These are phyloP conservation scores for Dactylella cylindrospora DNA, from an alignment of 2,329 filamentous ascomycete species.

Conservation along the genomic window DNA sequence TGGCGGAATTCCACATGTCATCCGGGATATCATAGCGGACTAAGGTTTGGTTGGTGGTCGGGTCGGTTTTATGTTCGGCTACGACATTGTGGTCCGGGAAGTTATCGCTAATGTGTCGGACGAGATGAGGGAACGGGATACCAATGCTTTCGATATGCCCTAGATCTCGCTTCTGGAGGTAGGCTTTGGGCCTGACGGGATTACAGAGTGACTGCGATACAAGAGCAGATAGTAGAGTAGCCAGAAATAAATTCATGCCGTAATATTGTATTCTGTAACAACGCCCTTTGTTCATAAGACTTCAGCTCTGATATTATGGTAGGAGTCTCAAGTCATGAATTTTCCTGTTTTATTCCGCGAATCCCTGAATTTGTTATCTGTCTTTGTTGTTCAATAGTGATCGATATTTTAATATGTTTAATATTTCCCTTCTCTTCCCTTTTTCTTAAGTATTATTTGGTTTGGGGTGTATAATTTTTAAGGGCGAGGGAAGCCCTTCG, in stretches of 20 bases:
- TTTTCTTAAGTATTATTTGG: no score
- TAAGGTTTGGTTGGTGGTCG: not conserved
- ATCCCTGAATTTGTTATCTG: no score
- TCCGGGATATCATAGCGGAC: slow-evolving; percentile 20
- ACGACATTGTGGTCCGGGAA: slow-evolving; percentile 16
- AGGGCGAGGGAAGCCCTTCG: no score
- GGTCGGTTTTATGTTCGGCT: not conserved
- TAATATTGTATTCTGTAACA: no score
- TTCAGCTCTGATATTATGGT: no score
- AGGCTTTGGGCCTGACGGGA: slow-evolving; percentile 8
- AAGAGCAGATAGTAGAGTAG: slow-evolving; percentile 5
- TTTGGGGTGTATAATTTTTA: no score
- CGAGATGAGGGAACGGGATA: slow-evolving; percentile 5
- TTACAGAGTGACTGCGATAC: slow-evolving; percentile 1
- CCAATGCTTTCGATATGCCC: slow-evolving; percentile 24
- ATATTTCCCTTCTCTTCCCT: no score
- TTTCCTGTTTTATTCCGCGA: no score
- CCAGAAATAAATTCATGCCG: not conserved
- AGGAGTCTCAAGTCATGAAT: no score
- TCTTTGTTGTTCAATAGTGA: no score
- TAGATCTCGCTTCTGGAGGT: slow-evolving; percentile 8
- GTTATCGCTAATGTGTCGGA: slow-evolving; percentile 11
- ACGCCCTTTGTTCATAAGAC: no score
- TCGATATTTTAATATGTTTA: no score
- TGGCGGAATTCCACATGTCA: slow-evolving; percentile 13